Base-by-base conservation (phyloP, 306 rosid genomes). In the Casuarina cunninghamiana region DNA sequence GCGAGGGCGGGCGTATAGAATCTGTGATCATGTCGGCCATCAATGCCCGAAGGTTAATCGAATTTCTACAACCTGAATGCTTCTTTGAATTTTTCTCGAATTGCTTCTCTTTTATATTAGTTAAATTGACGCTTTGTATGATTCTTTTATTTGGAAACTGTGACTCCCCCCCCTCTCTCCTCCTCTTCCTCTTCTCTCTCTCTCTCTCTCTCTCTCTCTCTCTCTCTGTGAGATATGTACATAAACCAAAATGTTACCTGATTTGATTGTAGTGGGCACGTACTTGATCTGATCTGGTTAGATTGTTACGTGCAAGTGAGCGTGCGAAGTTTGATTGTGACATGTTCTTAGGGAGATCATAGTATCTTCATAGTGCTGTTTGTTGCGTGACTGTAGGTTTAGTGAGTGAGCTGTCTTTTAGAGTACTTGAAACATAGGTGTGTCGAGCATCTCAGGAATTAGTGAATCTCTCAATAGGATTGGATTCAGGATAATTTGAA, bases 21-120 rank as follows among this genome's bases (percentile, higher is more conserved):
- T 73, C 19, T 4, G 16, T 48, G 42, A 21, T 19, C 77, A 16
- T 39, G 57, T 39, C 19, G 81, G 78, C 63, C 70, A 88, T 88
- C 89, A 88, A 83, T 66, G 65, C 89, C 49, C 80, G 91, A 79
- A 88, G 91, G 91, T 88, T 70, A 39, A 78, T 76, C 79, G 58
- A 32, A 0, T 74, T 78, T 7, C 51, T 11, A 37, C 11, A 6
- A 51, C 72, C 19, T 43, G 0, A n/a, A 8, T 75, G 11, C 74
- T 58, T 10, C 65, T 54, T 73, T 54, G 15, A 12, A 53, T 70
- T 53, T 74, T 44, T 61, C 43, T 44, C 32, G 60, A n/a, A 0
- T n/a, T 10, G 6, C 7, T 44, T 13, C 8, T 63, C n/a, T 16
- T 32, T 42, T 5, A 9, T 79, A 65, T 48, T 15, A 3, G 26